Evolutionary conservation across 345 rosid species (phyloP), one percentile per base, ranked within the genome.

Genomic region (Angophora floribunda): DNA sequence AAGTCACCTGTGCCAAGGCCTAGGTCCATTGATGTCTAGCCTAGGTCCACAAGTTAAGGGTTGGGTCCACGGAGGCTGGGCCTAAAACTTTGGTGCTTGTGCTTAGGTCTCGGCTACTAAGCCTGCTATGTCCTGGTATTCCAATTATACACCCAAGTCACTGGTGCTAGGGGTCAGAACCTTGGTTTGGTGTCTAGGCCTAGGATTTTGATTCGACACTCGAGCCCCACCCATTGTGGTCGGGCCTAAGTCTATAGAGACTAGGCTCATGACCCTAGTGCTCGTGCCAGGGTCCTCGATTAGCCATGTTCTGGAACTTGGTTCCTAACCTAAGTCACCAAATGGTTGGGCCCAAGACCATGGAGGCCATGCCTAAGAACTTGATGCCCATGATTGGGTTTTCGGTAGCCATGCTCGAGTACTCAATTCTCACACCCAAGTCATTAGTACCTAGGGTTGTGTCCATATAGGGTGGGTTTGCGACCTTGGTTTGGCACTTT

Each of bases 181-280:
- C 79, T 67, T 17, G 21, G 12, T 67, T 32, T 67, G 45, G 79
- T 3, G 24, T 24, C 41, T 16, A 67, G 36, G 44, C 44, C 3
- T 3, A 9, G 4, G 45, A 53, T 67, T 67, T 67, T 24, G 16
- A 67, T 32, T 67, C 0, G 24, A 67, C 1, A 32, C 13, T 32
- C 5, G 3, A 16, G 45, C 79, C 24, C 5, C 9, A 12, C 32
- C 41, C 45, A 32, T 32, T 17, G 26, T 36, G 0, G 14, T 19
- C 1, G 0, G 0, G 49, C 49, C 13, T 0, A 75, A 7, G 26
- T 75, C 82, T 24, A 41, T 41, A 36, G 49, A 41, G 82, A 10
- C 49, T 6, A 41, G 28, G 26, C 49, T 36, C 0, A 9, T 4
- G 49, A 75, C 7, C 26, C 11, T 0, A 2, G 1, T 75, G 26